These are phyloP conservation scores for Aspergillus sp. DNA, from an alignment of 2,329 filamentous ascomycete species.

Conservation along the genomic window DNA sequence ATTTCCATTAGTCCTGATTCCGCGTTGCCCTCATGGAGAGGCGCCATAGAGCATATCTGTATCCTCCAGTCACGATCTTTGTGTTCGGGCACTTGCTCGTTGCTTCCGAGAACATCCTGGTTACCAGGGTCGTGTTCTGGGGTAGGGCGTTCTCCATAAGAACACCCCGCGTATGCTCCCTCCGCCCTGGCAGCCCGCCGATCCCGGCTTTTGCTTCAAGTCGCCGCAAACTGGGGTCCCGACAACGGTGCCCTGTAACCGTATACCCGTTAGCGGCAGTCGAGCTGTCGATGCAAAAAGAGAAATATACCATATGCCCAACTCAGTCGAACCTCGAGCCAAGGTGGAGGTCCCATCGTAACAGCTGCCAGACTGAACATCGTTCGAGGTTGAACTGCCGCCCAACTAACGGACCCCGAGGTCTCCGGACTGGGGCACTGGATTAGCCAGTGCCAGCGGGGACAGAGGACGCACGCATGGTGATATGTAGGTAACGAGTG, in stretches of 20 bases:
- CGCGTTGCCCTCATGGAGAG: constrained; percentile 2
- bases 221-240: constrained; percentile 22
- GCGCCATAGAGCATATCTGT: constrained; percentile 25
- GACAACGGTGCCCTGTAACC: constrained; percentile 20
- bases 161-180: constrained; percentile 34
- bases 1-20: neutral
- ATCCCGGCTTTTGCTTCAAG: constrained; percentile 17
- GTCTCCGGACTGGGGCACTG: constrained; percentile 3
- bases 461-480: constrained; percentile 10
- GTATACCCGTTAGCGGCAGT: neutral
- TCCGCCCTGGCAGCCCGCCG: constrained; percentile 38
- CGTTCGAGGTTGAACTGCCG: constrained; percentile 20
- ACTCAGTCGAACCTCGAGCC: constrained; percentile 34
- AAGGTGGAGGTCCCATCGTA: constrained; percentile 34
- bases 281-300: too few relatives aligned
- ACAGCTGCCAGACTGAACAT: constrained; percentile 30
- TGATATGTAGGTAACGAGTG: constrained; percentile 1
- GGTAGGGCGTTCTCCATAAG: constrained; percentile 32
- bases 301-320: constrained; percentile 27
- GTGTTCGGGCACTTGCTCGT: constrained; percentile 38
- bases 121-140: constrained; percentile 31
- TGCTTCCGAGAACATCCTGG: constrained; percentile 34
- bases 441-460: constrained; percentile 9
- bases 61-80: constrained; percentile 38
- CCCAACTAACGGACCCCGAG: constrained; percentile 7